These are phyloP conservation scores for Penicillium riverlandense DNA, from an alignment of 495 filamentous ascomycete genomes.

Conservation along the genomic window DNA sequence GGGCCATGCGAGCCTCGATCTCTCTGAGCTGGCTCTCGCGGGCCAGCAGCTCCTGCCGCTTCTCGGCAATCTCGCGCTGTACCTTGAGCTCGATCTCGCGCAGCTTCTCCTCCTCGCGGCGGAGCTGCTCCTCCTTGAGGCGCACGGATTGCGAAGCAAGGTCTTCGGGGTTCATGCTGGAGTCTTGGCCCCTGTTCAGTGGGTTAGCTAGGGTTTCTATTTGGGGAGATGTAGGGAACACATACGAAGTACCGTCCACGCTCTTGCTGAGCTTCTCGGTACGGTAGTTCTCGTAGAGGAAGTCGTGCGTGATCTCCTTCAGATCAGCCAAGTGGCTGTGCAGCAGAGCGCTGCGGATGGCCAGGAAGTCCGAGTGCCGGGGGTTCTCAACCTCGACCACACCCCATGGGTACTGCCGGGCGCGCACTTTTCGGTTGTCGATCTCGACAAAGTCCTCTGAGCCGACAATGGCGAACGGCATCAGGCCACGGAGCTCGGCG, in stretches of 20 bases:
- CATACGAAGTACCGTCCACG: conserved; percentile 64
- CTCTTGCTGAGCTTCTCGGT: conserved; percentile 99
- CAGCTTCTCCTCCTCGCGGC: conserved; percentile 98
- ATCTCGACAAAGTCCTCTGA: conserved; percentile 95
- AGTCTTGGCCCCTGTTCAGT: conserved; percentile 46
- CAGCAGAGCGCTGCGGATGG: conserved; percentile 89
- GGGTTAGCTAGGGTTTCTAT: conserved; percentile 20
- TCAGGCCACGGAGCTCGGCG: conserved; percentile 88
- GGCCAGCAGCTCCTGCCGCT: conserved; percentile 95
- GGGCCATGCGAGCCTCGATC: conserved; percentile 76
- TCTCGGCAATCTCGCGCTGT: conserved; percentile 98
- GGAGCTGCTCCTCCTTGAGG: conserved; percentile 97
- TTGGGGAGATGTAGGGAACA: too few species aligned
- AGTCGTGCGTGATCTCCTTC: conserved; percentile 99
- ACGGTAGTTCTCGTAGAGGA: conserved; percentile 99
- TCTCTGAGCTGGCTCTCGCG: conserved; percentile 97
- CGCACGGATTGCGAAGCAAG: conserved; percentile 93
- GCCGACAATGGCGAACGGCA: conserved; percentile 98
- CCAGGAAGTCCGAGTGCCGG: conserved; percentile 96
- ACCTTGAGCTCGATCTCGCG: conserved; percentile 99
- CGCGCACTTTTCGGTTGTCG: conserved; percentile 81
- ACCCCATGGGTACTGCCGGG: conserved; percentile 98
- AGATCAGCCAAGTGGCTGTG: conserved; percentile 96
- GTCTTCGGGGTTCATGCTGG: conserved; percentile 96
- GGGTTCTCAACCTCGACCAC: conserved; percentile 98